Evolutionary conservation across 352 stramenopile species (phyloP).

Genomic region (Globisporangium camurandrum): DNA sequence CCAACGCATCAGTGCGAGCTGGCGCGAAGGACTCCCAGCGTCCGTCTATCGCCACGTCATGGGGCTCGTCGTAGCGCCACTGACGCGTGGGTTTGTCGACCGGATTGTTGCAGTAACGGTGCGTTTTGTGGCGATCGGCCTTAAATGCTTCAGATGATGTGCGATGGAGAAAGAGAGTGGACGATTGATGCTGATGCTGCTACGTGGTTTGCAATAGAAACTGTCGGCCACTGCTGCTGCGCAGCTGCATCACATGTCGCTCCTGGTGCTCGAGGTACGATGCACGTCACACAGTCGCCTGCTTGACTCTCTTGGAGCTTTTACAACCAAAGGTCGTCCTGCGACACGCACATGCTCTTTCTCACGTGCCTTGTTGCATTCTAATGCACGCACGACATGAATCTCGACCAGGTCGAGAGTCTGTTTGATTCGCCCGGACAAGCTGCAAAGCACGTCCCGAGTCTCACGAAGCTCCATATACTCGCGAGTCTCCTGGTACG

Average conservation of each 20-base stretch:
- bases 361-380: too few relatives aligned
- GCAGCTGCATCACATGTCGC: constrained; percentile 40
- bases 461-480: constrained; percentile 38
- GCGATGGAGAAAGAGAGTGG: background rate
- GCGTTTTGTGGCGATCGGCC: background rate
- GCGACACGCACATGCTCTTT: too few relatives aligned
- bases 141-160: background rate
- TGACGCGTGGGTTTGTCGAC: constrained; percentile 49
- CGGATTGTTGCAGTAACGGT: constrained; percentile 43
- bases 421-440: constrained; percentile 44
- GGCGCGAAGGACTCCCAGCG: constrained; percentile 47
- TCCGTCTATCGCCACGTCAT: constrained; percentile 52
- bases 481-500: constrained; percentile 45
- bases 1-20: constrained; percentile 44
- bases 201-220: constrained; percentile 21
- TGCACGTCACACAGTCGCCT: background rate
- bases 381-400: background rate
- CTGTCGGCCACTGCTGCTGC: constrained; percentile 31
- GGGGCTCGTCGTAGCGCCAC: constrained; percentile 39
- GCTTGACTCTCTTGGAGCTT: background rate
- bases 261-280: constrained; percentile 42
- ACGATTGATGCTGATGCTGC: background rate
- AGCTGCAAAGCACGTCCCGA: constrained; percentile 42
- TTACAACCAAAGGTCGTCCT: too few relatives aligned
- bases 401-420: constrained; percentile 22